Evolutionary conservation across 768 basidiomycete species (phyloP).

Genomic region (Russula brevipes): DNA sequence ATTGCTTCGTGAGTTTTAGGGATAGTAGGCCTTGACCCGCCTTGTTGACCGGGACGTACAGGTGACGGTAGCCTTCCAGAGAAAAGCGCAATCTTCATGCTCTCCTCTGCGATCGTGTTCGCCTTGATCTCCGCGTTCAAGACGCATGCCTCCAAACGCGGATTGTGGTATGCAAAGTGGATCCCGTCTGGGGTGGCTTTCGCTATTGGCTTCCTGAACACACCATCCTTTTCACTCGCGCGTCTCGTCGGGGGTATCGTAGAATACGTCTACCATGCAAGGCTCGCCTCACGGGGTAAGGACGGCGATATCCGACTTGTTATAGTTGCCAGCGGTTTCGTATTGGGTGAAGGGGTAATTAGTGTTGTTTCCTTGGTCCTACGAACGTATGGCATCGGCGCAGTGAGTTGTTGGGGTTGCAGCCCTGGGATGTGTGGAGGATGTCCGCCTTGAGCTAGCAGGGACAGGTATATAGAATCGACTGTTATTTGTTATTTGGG

Average conservation of each 20-base stretch:
- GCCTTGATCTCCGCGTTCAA: conserved; percentile 63
- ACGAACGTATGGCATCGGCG: conserved; percentile 68
- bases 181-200: conserved; percentile 93
- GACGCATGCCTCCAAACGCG: conserved; percentile 47
- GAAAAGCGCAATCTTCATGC: conserved; percentile 73
- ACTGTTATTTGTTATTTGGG: no score
- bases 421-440: conserved; percentile 65
- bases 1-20: conserved; percentile 54
- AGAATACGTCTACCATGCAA: conserved; percentile 62
- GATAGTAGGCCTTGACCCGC: not conserved
- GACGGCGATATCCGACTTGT: conserved; percentile 67
- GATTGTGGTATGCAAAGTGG: conserved; percentile 59
- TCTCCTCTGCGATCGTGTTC: conserved; percentile 68
- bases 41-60: conserved; percentile 35
- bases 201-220: conserved; percentile 93
- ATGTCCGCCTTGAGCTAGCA: conserved; percentile 35
- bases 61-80: conserved; percentile 81
- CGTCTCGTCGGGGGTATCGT: conserved; percentile 82
- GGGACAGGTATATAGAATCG: no score
- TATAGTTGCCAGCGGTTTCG: conserved; percentile 90
- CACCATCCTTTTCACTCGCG: conserved; percentile 90
- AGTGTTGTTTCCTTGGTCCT: conserved; percentile 75
- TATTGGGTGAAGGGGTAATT: conserved; percentile 88
- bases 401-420: conserved; percentile 85
- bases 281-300: conserved; percentile 43